Evolutionary conservation across 495 filamentous ascomycete species (phyloP), one percentile per base, ranked within the genome.

Genomic region (Penicillium tannophilum): DNA sequence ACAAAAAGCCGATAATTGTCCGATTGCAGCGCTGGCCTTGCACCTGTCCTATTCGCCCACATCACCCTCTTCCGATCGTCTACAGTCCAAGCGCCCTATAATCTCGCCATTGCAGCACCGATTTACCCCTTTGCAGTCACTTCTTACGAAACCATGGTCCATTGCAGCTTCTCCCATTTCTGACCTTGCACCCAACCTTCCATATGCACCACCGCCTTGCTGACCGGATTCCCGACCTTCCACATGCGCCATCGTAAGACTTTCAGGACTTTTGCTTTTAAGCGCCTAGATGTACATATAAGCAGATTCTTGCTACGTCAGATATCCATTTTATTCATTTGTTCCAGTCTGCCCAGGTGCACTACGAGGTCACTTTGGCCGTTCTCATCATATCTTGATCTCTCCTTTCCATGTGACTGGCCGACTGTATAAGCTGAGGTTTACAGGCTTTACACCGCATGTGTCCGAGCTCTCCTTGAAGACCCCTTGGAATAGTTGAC

Each of bases 271-370:
- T 30, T n/a, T 36, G 33, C 12, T 36, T 6, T 4, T 14, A 12
- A 36, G 33, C 33, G 42, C 17, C 51, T 59, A 52, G 42, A 58
- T 64, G 62, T 64, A 61, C 42, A 55, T 64, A 56, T 33, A 39
- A 36, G 58, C 36, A 61, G 55, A 53, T 19, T 7, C 20, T 53
- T 26, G 10, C 33, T 36, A 14, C 33, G 33, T 36, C 33, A 36
- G 33, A 36, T 36, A 36, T 36, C 33, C 33, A 36, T 36, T 12
- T 36, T 14, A 12, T 36, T 36, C 4, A 1, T 36, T 36, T 36
- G 10, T 36, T 36, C 33, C 33, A 36, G 9, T 36, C 33, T 36
- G 12, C n/a, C n/a, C n/a, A n/a, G n/a, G n/a, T n/a, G n/a, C 12
- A 14, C 33, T 12, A 2, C 12, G 31, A 33, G 31, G 31, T 8